A percentile compares a stretch with the other conserved stretches of the same genome.
phyloP scores from a whole-genome alignment of 2,329 filamentous ascomycete species.

The Trichoderma citrinoviride region DNA sequence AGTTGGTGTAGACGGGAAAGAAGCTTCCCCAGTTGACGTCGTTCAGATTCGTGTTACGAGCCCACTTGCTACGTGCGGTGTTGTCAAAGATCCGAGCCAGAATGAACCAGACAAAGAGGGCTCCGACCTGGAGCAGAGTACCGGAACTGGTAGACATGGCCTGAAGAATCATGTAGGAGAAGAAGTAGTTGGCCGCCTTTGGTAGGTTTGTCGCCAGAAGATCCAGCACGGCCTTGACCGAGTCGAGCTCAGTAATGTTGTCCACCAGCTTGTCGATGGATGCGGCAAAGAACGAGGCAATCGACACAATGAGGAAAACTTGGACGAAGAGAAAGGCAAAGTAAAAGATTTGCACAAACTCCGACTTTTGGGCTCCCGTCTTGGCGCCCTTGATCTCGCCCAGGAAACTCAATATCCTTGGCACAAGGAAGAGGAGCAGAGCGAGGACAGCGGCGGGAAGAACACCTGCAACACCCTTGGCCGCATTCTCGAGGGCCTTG shows the following conservation, averaged over 20 bases:
- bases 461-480: slow-evolving; percentile 73
- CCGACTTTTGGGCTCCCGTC: slow-evolving; percentile 73
- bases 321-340: slow-evolving; percentile 94
- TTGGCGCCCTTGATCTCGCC: slow-evolving; percentile 74
- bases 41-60: slow-evolving; percentile 73
- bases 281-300: slow-evolving; percentile 69
- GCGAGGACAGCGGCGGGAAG: slow-evolving; percentile 75
- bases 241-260: slow-evolving; percentile 42
- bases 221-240: slow-evolving; percentile 65
- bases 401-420: slow-evolving; percentile 72
- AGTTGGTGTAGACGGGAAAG: slow-evolving; percentile 95
- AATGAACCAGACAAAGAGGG: slow-evolving; percentile 77
- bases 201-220: slow-evolving; percentile 78
- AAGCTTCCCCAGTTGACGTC: slow-evolving; percentile 86
- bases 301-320: slow-evolving; percentile 87
- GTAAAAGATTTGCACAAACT: slow-evolving; percentile 89
- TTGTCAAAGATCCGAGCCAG: slow-evolving; percentile 78
- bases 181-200: slow-evolving; percentile 91
- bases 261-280: slow-evolving; percentile 62
- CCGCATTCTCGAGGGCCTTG: slow-evolving; percentile 57
- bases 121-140: slow-evolving; percentile 79
- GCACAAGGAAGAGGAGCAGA: slow-evolving; percentile 76
- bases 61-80: slow-evolving; percentile 80
- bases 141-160: slow-evolving; percentile 87
- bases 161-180: slow-evolving; percentile 96